phyloP scores from a whole-genome alignment of 768 basidiomycete species.

The Austroboletus festivus region DNA sequence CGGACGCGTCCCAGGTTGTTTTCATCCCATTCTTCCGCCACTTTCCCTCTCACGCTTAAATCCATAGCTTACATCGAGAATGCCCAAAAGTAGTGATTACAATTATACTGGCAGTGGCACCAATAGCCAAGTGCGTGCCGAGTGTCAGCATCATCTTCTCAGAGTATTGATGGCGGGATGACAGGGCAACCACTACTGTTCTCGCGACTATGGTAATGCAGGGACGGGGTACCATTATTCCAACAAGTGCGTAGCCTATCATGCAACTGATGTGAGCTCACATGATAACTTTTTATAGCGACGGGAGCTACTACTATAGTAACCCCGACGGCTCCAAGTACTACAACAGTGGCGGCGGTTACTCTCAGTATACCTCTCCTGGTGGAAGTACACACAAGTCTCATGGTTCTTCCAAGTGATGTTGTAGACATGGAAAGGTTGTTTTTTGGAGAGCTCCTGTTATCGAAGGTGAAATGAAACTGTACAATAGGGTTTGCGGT shows the following conservation, averaged over 20 bases:
- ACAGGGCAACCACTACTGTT: conserved; percentile 62
- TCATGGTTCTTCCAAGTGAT: conserved; percentile 20
- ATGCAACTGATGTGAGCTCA: neutral
- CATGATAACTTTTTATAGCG: conserved; percentile 24
- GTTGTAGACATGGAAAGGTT: neutral
- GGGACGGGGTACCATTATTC: conserved; percentile 59
- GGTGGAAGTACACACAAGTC: conserved; percentile 33
- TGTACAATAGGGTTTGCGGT: too few relatives aligned
- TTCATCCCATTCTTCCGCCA: too few relatives aligned
- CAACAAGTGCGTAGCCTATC: conserved; percentile 48
- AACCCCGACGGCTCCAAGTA: conserved; percentile 63
- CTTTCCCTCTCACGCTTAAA: too few relatives aligned
- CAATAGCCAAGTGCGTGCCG: conserved; percentile 44
- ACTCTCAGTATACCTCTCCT: conserved; percentile 50
- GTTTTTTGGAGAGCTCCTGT: too few relatives aligned
- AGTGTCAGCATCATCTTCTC: conserved; percentile 6
- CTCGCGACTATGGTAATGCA: conserved; percentile 44
- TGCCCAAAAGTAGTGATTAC: conserved; percentile 29
- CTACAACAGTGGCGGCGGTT: conserved; percentile 49
- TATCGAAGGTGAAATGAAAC: too few relatives aligned
- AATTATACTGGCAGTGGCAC: conserved; percentile 47
- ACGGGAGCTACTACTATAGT: conserved; percentile 62
- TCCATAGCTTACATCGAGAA: conserved; percentile 3
- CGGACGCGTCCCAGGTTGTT: too few relatives aligned
- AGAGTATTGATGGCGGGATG: neutral